phyloP scores from a whole-genome alignment of 202 grass and related monocot species.

The Cymbopogon flexuosus region DNA sequence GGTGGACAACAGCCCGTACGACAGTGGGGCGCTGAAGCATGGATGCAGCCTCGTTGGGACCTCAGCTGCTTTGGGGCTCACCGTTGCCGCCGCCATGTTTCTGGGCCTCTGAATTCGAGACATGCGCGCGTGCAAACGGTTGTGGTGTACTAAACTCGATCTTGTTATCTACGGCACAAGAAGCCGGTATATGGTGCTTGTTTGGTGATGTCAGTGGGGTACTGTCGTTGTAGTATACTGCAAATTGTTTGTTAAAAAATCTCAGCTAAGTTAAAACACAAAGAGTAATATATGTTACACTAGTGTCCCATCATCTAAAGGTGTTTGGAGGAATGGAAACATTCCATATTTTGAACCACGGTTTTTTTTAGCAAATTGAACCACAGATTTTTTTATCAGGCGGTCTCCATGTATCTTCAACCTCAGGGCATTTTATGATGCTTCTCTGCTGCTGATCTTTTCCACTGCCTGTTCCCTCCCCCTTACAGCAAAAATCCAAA shows the following conservation, averaged over 20 bases:
- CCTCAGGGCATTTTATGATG: too few relatives aligned
- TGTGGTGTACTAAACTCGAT: neutral
- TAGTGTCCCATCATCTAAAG: too few relatives aligned
- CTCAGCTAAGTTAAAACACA: neutral
- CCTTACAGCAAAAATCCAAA: too few relatives aligned
- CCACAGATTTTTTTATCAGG: too few relatives aligned
- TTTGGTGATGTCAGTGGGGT: slow-evolving; percentile 9
- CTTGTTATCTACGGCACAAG: slow-evolving; percentile 25
- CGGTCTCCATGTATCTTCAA: too few relatives aligned
- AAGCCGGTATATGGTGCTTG: slow-evolving; percentile 9
- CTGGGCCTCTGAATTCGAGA: slow-evolving; percentile 26
- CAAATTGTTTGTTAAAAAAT: slow-evolving; percentile 4
- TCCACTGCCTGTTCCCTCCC: too few relatives aligned
- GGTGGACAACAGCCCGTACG: slow-evolving; percentile 87
- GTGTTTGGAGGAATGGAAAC: too few relatives aligned
- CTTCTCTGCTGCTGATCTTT: too few relatives aligned
- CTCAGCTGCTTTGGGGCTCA: slow-evolving; percentile 7
- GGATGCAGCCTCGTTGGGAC: slow-evolving; percentile 20
- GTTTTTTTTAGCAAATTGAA: too few relatives aligned
- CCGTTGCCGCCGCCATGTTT: slow-evolving; percentile 3
- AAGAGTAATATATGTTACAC: neutral
- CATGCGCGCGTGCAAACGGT: neutral
- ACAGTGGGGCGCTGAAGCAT: slow-evolving; percentile 43
- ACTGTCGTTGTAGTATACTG: neutral
- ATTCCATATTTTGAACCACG: too few relatives aligned